Percentiles rank a stretch among this genome's conserved stretches.
Conservation (phyloP, 2,329 filamentous ascomycete species). For the Teratosphaeria epicoccoides region DNA sequence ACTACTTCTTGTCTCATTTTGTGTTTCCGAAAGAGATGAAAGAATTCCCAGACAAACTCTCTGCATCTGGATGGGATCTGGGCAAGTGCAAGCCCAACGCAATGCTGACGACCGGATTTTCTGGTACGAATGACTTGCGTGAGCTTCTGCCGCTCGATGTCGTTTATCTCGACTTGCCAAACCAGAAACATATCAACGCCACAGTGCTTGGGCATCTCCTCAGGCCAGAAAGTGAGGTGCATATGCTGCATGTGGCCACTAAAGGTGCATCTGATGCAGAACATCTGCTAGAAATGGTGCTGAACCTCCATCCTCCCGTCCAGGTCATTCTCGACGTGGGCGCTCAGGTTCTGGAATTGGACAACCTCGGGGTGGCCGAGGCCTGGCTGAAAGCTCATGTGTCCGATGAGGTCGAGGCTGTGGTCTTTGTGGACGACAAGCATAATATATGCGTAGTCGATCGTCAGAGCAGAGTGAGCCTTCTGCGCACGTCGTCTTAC, state of each 20-base stretch:
- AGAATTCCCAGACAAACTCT: slow-evolving; percentile 53
- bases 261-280: slow-evolving; percentile 9
- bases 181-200: slow-evolving; percentile 55
- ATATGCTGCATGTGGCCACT: slow-evolving; percentile 5
- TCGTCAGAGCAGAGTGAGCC: slow-evolving; percentile 35
- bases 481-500: slow-evolving; percentile 50
- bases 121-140: slow-evolving; percentile 58
- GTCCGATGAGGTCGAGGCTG: slow-evolving; percentile 29
- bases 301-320: slow-evolving; percentile 28
- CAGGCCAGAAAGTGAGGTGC: slow-evolving; percentile 37
- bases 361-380: slow-evolving; percentile 44
- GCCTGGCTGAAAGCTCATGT: slow-evolving; percentile 39
- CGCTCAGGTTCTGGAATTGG: slow-evolving; percentile 56
- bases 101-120: slow-evolving; percentile 54
- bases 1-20: slow-evolving; percentile 57
- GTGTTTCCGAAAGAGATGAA: slow-evolving; percentile 57
- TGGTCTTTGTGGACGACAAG: slow-evolving; percentile 47
- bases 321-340: slow-evolving; percentile 61
- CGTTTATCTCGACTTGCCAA: slow-evolving; percentile 47
- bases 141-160: slow-evolving; percentile 52
- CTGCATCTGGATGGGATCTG: slow-evolving; percentile 59
- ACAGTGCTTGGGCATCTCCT: slow-evolving; percentile 52
- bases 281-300: slow-evolving; percentile 37
- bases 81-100: slow-evolving; percentile 41
- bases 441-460: slow-evolving; percentile 48